Conservation (phyloP, 352 stramenopile genomes). For the Thraustochytrium sp. region DNA sequence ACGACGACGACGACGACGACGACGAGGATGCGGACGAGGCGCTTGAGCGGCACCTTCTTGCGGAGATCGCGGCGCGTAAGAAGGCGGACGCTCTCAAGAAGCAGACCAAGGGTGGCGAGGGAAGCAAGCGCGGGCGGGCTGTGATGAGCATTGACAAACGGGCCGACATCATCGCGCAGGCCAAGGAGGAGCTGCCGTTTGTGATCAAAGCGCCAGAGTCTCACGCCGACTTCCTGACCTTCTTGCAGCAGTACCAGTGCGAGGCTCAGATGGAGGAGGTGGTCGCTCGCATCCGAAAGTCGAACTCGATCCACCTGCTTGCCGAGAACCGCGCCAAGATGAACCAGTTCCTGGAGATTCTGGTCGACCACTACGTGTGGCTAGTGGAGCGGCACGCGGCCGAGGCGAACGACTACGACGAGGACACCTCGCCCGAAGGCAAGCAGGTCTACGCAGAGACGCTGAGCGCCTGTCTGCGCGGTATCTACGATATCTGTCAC, state of each 20-base stretch:
- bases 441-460: neutral
- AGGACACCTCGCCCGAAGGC: neutral
- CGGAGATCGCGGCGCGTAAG: neutral
- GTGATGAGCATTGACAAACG: constrained; percentile 11
- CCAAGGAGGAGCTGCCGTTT: constrained; percentile 39
- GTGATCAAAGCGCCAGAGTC: constrained; percentile 24
- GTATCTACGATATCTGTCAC: constrained; percentile 21
- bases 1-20: constrained; percentile 6
- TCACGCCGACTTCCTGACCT: constrained; percentile 18
- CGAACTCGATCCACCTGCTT: constrained; percentile 36
- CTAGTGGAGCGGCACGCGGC: constrained; percentile 9
- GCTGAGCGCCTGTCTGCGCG: neutral
- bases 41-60: neutral
- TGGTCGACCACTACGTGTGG: constrained; percentile 33
- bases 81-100: neutral
- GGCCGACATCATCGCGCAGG: constrained; percentile 9
- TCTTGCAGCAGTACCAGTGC: constrained; percentile 23
- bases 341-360: constrained; percentile 32
- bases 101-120: neutral
- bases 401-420: neutral
- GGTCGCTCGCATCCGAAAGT: constrained; percentile 28
- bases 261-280: neutral
- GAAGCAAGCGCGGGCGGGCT: neutral
- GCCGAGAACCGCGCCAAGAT: constrained; percentile 38
- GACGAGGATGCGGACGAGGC: neutral